Conservation (phyloP, 305 asterid genomes). For the Fraxinus floribunda region DNA sequence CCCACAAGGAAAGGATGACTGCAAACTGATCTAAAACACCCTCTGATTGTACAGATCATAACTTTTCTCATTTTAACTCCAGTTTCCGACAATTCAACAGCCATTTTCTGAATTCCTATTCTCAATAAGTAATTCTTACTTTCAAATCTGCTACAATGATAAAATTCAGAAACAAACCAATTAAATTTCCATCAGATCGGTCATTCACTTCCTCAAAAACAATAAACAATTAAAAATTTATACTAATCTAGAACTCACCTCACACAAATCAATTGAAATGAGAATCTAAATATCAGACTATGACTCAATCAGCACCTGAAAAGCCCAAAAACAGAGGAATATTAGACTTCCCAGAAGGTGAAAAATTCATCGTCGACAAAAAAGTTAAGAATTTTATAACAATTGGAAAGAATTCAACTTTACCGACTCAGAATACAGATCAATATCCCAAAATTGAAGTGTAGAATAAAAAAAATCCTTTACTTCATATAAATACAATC, state of each 20-base stretch:
- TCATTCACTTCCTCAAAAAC: conserved; percentile 2
- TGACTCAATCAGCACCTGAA: conserved; percentile 21
- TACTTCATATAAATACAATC: conserved; percentile 17
- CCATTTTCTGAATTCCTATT: conserved; percentile 30
- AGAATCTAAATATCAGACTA: conserved; percentile 16
- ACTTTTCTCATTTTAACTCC: conserved; percentile 41
- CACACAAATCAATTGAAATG: neutral
- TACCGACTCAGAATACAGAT: conserved; percentile 26
- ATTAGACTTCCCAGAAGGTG: conserved; percentile 1
- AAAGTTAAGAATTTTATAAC: neutral
- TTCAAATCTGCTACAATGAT: conserved; percentile 29
- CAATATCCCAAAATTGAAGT: conserved; percentile 2
- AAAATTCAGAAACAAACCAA: conserved; percentile 6
- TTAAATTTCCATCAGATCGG: conserved; percentile 15
- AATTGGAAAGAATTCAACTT: conserved; percentile 1
- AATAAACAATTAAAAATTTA: neutral
- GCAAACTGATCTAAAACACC: conserved; percentile 48
- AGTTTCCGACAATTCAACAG: conserved; percentile 30
- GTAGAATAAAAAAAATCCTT: neutral
- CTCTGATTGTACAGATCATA: conserved; percentile 37
- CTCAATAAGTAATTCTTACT: conserved; percentile 14
- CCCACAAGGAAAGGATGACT: conserved; percentile 60
- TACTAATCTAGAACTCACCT: conserved; percentile 24
- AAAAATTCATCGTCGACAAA: neutral
- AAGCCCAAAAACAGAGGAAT: conserved; percentile 6